Percentiles rank a stretch among this genome's conserved stretches.
Evolutionary conservation across 495 filamentous ascomycete genomes (phyloP).

Genomic region (Penicillium diatomitis): DNA sequence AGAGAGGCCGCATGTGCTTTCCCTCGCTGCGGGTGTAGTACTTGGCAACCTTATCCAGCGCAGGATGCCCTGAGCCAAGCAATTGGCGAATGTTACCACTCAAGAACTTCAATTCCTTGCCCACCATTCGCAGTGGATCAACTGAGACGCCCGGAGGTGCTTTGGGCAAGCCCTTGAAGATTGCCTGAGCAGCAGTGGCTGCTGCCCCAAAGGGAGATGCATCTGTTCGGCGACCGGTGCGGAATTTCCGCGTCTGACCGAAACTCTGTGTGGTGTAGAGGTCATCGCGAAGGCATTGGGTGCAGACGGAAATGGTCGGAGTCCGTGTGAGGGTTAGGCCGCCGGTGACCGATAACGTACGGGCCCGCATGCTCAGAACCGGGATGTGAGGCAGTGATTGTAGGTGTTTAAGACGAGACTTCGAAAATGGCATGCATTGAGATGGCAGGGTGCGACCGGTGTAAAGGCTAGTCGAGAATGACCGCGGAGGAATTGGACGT

Average conservation of each 20-base stretch:
- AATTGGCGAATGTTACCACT: conserved; percentile 82
- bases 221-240: conserved; percentile 33
- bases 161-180: conserved; percentile 63
- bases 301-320: conserved; percentile 27
- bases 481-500: conserved; percentile 4
- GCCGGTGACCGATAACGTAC: conserved; percentile 28
- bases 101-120: conserved; percentile 91
- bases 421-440: conserved; percentile 6
- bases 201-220: conserved; percentile 55
- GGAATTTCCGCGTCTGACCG: conserved; percentile 34
- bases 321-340: conserved; percentile 34
- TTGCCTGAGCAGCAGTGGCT: conserved; percentile 66
- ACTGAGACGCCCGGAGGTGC: conserved; percentile 51
- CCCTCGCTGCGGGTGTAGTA: conserved; percentile 97
- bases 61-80: conserved; percentile 84
- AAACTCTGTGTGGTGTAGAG: conserved; percentile 15
- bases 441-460: not conserved
- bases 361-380: conserved; percentile 32
- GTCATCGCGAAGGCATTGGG: conserved; percentile 39
- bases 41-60: conserved; percentile 88
- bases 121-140: conserved; percentile 72
- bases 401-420: not conserved
- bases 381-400: conserved; percentile 4
- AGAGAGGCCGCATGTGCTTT: conserved; percentile 89
- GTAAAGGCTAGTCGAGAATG: not conserved